These are phyloP conservation scores for Pichia sp. DNA, from an alignment of 1,139 yeast genomes.

Conservation along the genomic window DNA sequence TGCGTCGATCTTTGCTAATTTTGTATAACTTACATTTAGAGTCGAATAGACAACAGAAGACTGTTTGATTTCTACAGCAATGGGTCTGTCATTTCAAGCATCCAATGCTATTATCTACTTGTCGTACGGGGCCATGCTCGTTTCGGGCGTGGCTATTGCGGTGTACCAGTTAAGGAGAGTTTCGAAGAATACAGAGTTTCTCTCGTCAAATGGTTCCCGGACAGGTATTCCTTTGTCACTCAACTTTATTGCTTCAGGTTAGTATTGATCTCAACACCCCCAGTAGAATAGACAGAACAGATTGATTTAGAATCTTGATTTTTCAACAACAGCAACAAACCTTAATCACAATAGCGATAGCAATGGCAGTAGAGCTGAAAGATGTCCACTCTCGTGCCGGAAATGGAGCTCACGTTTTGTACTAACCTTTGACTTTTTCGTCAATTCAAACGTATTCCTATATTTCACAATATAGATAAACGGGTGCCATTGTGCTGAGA, in stretches of 20 bases:
- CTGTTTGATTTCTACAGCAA: conserved; percentile 2
- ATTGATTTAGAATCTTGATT: conserved; percentile 2
- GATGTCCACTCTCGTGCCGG: too few species aligned
- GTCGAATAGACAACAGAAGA: background rate
- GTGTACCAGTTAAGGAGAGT: conserved; percentile 34
- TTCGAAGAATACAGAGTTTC: conserved; percentile 45
- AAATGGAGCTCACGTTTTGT: background rate
- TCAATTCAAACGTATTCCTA: background rate
- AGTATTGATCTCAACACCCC: conserved; percentile 36
- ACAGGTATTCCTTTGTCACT: conserved; percentile 73
- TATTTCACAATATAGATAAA: conserved; percentile 30
- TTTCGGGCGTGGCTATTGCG: conserved; percentile 57
- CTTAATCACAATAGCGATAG: background rate
- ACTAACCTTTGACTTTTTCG: background rate
- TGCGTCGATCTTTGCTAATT: background rate
- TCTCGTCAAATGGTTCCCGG: conserved; percentile 77
- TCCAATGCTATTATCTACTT: conserved; percentile 76
- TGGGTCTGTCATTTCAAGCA: conserved; percentile 42
- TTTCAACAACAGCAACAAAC: background rate
- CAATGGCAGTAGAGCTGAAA: too few species aligned
- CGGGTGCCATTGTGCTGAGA: conserved; percentile 71
- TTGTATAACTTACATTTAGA: background rate
- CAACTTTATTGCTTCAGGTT: conserved; percentile 85
- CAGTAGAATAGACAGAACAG: background rate
- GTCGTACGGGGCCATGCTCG: conserved; percentile 63